These are phyloP conservation scores for Gillenia trifoliata DNA, from an alignment of 306 rosid species.

Conservation along the genomic window DNA sequence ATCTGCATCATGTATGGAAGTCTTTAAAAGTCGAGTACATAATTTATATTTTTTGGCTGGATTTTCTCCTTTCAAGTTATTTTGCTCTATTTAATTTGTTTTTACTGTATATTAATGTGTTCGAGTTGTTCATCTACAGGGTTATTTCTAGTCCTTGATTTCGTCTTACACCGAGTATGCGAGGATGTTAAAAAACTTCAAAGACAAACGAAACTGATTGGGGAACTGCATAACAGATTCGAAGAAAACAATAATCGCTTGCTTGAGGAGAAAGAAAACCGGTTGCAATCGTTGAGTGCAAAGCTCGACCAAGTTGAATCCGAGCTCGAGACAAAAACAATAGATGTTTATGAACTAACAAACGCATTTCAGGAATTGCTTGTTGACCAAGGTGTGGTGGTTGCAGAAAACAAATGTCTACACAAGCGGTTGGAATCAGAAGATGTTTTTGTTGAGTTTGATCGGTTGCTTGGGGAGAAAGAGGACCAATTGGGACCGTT, in stretches of 20 bases:
- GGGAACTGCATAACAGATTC: background rate
- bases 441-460: background rate
- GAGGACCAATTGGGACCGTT: background rate
- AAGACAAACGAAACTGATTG: background rate
- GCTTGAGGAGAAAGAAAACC: background rate
- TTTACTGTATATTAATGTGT: background rate
- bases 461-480: background rate
- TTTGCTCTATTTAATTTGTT: too few species aligned
- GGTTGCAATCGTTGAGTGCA: background rate
- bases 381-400: background rate
- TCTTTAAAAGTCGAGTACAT: too few species aligned
- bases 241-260: background rate
- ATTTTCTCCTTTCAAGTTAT: too few species aligned
- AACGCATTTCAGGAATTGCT: background rate
- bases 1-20: too few species aligned
- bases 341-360: background rate
- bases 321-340: background rate
- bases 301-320: background rate
- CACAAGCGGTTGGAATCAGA: background rate
- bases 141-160: background rate
- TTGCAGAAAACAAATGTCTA: background rate
- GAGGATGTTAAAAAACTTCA: background rate
- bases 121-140: background rate
- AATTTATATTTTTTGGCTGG: too few species aligned
- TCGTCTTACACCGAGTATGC: background rate